Percentiles rank a stretch among this genome's conserved stretches.
Conservation (phyloP, 2,329 filamentous ascomycete species). For the Curvularia sp. region DNA sequence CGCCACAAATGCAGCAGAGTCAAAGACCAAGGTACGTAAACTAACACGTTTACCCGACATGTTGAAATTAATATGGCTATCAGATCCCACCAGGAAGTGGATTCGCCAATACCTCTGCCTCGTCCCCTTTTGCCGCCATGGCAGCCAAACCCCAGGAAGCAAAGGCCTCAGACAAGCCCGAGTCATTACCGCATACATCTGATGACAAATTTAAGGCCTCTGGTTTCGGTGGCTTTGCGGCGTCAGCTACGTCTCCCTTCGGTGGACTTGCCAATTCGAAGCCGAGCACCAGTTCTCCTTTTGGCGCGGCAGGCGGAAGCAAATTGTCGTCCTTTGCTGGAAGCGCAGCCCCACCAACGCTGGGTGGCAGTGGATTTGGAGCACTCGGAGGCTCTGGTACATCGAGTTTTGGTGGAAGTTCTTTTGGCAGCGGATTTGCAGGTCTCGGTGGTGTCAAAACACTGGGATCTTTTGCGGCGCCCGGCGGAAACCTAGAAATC, state of each 20-base stretch:
- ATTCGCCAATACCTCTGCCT: conserved; percentile 55
- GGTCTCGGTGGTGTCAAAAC: conserved; percentile 40
- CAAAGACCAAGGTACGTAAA: conserved; percentile 34
- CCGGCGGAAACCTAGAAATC: conserved; percentile 59
- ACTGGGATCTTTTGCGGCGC: conserved; percentile 71
- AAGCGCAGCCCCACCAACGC: conserved; percentile 23
- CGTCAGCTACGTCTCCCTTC: conserved; percentile 48
- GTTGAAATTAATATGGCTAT: conserved; percentile 18
- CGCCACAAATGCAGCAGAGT: conserved; percentile 25
- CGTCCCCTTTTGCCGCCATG: conserved; percentile 58
- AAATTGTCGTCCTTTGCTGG: conserved; percentile 41
- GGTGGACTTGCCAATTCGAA: conserved; percentile 31
- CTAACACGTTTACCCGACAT: not conserved
- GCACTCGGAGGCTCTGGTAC: conserved; percentile 42
- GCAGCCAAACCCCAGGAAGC: conserved; percentile 45
- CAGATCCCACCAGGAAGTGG: conserved; percentile 50
- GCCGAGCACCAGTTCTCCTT: conserved; percentile 41
- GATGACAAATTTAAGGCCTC: conserved; percentile 60
- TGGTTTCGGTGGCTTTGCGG: conserved; percentile 54
- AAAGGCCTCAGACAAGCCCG: conserved; percentile 26
- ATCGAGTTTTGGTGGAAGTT: conserved; percentile 45
- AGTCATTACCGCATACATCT: conserved; percentile 49
- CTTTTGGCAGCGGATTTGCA: conserved; percentile 52
- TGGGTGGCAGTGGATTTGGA: conserved; percentile 41
- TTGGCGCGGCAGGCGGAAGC: conserved; percentile 40